Percentiles rank a stretch among this genome's conserved stretches.
Evolutionary conservation across 345 rosid species (phyloP).

Genomic region (Euphorbia lathyris): DNA sequence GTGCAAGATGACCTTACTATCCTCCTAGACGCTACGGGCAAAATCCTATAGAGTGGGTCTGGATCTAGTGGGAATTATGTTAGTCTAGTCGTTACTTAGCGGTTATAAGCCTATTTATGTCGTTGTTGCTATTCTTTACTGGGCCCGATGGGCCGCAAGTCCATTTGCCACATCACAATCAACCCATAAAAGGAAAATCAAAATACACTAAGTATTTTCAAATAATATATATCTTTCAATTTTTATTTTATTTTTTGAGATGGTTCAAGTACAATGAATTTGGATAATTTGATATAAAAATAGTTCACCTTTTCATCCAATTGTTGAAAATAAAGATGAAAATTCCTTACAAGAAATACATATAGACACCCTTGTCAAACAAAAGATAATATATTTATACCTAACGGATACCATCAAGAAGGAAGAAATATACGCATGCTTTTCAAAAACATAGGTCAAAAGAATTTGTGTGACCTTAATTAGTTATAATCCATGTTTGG

Average conservation of each 20-base stretch:
- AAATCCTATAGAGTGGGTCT: too few relatives aligned
- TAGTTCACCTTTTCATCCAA: slow-evolving; percentile 5
- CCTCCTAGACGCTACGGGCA: too few relatives aligned
- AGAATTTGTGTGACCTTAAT: background rate
- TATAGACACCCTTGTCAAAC: slow-evolving; percentile 32
- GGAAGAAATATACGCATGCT: slow-evolving; percentile 20
- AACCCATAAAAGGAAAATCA: too few relatives aligned
- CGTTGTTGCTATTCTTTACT: too few relatives aligned
- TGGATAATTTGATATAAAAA: background rate
- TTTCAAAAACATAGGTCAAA: slow-evolving; percentile 29
- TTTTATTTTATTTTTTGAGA: background rate
- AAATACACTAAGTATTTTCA: too few relatives aligned
- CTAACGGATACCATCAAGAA: slow-evolving; percentile 27
- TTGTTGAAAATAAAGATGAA: background rate
- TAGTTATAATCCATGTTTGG: slow-evolving; percentile 24
- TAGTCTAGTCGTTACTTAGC: too few relatives aligned
- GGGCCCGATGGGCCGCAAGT: too few relatives aligned
- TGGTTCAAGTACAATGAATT: slow-evolving; percentile 27
- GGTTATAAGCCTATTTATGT: too few relatives aligned
- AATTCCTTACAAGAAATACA: slow-evolving; percentile 16
- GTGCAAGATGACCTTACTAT: too few relatives aligned
- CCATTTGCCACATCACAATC: too few relatives aligned
- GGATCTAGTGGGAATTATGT: too few relatives aligned
- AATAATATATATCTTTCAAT: background rate
- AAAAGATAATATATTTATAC: slow-evolving; percentile 23